phyloP scores from a whole-genome alignment of 371 early-diverging fungal genomes.

The Blastocladiella emersonii region DNA sequence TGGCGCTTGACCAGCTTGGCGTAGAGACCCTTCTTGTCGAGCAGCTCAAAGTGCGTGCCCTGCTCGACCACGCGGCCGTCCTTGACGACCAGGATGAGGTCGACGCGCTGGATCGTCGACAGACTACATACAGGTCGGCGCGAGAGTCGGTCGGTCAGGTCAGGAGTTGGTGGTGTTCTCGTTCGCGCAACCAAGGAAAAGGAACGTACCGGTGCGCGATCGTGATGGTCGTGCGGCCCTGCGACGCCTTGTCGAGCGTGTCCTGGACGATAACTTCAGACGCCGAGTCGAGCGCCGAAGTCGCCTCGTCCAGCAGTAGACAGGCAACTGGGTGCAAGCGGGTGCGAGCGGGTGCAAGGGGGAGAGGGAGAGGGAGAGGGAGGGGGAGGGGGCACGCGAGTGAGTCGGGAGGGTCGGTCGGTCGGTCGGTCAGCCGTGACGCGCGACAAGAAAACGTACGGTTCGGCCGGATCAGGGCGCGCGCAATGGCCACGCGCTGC shows the following conservation, averaged over 20 bases:
- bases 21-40: conserved; percentile 19
- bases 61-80: conserved; percentile 18
- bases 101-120: conserved; percentile 42
- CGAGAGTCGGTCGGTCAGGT: no score
- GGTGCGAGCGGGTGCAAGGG: no score
- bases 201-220: conserved; percentile 44
- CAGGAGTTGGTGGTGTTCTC: conserved; percentile 24
- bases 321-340: no score
- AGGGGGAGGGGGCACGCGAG: no score
- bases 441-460: no score
- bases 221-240: conserved; percentile 40
- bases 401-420: no score
- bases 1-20: neutral
- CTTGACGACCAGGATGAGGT: conserved; percentile 27
- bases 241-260: conserved; percentile 24
- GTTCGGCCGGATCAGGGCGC: conserved; percentile 74
- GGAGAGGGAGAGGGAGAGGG: no score
- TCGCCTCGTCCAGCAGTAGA: no score
- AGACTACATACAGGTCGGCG: no score
- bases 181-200: no score
- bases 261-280: conserved; percentile 62
- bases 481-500: conserved; percentile 54
- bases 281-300: conserved; percentile 78
- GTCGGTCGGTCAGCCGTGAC: no score
- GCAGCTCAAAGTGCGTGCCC: conserved; percentile 18